These are phyloP conservation scores for Leishmania amazonensis DNA, from an alignment of 208 protist genomes.

Conservation along the genomic window DNA sequence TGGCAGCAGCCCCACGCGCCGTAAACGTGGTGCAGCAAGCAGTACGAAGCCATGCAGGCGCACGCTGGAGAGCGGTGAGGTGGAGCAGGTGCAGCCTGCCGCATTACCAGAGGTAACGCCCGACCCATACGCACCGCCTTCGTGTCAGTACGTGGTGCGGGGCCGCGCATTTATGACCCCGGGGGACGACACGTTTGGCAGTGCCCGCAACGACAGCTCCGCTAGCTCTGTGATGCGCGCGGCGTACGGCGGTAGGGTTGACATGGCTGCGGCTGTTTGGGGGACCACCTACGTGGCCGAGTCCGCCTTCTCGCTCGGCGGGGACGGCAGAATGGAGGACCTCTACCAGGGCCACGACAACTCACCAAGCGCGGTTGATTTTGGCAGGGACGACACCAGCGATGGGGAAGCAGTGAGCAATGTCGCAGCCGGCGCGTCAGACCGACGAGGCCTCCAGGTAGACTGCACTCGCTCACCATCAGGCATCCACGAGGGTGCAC, in stretches of 20 bases:
- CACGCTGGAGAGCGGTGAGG: conserved; percentile 15
- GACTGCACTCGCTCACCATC: background rate
- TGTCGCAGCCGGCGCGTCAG: background rate
- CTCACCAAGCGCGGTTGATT: background rate
- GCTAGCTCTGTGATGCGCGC: background rate
- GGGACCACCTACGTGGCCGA: background rate
- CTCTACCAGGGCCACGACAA: background rate
- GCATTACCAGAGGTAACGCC: conserved; percentile 1
- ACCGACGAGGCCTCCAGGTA: background rate
- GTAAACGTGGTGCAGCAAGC: background rate
- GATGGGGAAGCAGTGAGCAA: background rate
- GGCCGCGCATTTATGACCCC: too few relatives aligned
- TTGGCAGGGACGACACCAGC: background rate
- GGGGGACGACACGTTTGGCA: background rate
- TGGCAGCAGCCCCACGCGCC: background rate
- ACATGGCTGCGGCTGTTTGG: background rate
- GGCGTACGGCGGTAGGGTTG: background rate
- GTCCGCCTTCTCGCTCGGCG: background rate
- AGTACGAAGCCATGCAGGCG: background rate
- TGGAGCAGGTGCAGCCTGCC: conserved; percentile 8
- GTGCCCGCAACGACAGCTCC: background rate
- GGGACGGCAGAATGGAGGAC: conserved; percentile 6
- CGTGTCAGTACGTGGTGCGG: conserved; percentile 23
- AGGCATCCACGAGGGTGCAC: background rate
- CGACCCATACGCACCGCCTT: conserved; percentile 14